phyloP scores from a whole-genome alignment of 352 stramenopile species.

The Phytophthora pini region DNA sequence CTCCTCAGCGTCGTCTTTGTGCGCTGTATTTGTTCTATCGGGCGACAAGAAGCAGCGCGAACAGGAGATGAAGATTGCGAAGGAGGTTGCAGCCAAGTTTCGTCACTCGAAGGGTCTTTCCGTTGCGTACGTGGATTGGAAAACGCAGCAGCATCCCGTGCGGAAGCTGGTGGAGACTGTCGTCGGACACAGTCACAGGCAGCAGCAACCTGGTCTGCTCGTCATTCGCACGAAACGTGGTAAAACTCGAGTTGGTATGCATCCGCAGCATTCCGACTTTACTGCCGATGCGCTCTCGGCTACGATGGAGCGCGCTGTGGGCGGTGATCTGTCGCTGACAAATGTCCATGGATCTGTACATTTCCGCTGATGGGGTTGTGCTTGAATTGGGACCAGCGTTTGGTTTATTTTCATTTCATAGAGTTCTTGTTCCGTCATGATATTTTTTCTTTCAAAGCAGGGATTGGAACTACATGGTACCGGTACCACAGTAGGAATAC shows the following conservation, averaged over 20 bases:
- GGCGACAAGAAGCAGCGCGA: constrained; percentile 42
- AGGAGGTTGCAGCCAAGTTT: constrained; percentile 70
- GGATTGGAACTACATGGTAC: too few relatives aligned
- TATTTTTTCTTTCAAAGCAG: too few relatives aligned
- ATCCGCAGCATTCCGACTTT: constrained; percentile 48
- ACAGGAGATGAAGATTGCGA: constrained; percentile 60
- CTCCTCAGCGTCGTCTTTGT: constrained; percentile 58
- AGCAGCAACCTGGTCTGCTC: constrained; percentile 57
- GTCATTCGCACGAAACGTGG: constrained; percentile 72
- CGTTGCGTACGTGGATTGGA: constrained; percentile 79
- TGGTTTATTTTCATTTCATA: constrained; percentile 20
- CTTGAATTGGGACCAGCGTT: neutral
- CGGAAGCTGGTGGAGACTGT: constrained; percentile 53
- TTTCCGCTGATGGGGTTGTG: constrained; percentile 41
- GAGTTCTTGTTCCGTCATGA: constrained; percentile 10
- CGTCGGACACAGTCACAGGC: constrained; percentile 22
- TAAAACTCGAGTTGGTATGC: constrained; percentile 61
- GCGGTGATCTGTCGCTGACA: constrained; percentile 64
- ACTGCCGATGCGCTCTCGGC: constrained; percentile 56
- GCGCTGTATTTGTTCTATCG: constrained; percentile 77
- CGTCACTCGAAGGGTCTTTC: constrained; percentile 66
- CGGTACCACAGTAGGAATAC: too few relatives aligned
- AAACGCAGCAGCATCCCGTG: constrained; percentile 59
- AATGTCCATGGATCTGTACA: constrained; percentile 42
- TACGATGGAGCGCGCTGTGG: constrained; percentile 76